A percentile compares a stretch with the other conserved stretches of the same genome.
phyloP scores from a whole-genome alignment of 306 rosid species.

The Cicer judaicum region DNA sequence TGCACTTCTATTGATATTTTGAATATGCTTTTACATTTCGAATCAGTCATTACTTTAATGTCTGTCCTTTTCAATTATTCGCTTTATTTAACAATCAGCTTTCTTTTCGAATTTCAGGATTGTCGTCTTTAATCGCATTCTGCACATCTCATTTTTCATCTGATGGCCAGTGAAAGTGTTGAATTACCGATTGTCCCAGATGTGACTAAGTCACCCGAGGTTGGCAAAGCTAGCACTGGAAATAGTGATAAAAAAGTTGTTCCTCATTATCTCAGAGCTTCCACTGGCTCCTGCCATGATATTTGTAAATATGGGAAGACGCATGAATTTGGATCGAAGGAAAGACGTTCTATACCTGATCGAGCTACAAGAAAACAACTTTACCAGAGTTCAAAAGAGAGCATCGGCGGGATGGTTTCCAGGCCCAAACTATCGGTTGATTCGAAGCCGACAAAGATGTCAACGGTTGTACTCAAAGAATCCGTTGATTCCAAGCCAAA shows the following conservation, averaged over 20 bases:
- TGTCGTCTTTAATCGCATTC: constrained; percentile 36
- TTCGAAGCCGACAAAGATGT: constrained; percentile 43
- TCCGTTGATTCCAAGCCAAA: constrained; percentile 38
- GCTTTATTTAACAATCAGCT: constrained; percentile 8
- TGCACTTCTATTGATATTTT: constrained; percentile 22
- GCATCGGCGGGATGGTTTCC: constrained; percentile 40
- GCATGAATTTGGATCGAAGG: constrained; percentile 51
- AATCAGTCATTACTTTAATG: constrained; percentile 11
- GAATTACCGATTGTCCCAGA: constrained; percentile 44
- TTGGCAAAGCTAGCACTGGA: constrained; percentile 54
- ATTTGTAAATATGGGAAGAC: constrained; percentile 74
- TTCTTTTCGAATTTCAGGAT: constrained; percentile 58
- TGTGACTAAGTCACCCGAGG: constrained; percentile 39
- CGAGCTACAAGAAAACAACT: constrained; percentile 49
- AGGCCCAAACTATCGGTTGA: constrained; percentile 45
- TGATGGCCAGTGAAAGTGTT: constrained; percentile 64
- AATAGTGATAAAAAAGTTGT: constrained; percentile 43
- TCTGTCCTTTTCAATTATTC: constrained; percentile 20
- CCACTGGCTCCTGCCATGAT: constrained; percentile 93
- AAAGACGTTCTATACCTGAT: constrained; percentile 49
- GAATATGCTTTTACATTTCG: constrained; percentile 2
- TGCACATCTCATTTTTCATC: constrained; percentile 33
- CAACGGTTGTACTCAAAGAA: constrained; percentile 44
- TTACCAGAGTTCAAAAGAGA: constrained; percentile 42
- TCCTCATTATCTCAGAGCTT: constrained; percentile 83